phyloP scores from a whole-genome alignment of 768 basidiomycete genomes.

The Mycena crocata region DNA sequence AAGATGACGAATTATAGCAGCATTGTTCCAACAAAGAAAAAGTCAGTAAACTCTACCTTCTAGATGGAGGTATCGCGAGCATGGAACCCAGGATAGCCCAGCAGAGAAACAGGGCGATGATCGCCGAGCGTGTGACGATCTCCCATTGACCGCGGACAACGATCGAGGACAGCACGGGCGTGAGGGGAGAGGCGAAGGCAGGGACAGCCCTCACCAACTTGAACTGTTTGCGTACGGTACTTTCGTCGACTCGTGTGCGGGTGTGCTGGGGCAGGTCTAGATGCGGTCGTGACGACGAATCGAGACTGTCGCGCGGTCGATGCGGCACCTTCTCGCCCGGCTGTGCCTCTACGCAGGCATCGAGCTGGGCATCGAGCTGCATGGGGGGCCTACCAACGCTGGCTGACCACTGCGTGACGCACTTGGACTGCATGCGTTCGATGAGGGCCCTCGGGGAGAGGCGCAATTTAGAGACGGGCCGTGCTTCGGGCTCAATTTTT shows the following conservation, averaged over 20 bases:
- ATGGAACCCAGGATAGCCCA: slow-evolving; percentile 55
- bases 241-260: slow-evolving; percentile 30
- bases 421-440: slow-evolving; percentile 56
- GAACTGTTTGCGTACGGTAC: slow-evolving; percentile 53
- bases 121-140: slow-evolving; percentile 73
- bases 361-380: neutral
- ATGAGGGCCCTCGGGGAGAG: slow-evolving; percentile 47
- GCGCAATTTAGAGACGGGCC: slow-evolving; percentile 34
- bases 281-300: slow-evolving; percentile 16
- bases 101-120: slow-evolving; percentile 58
- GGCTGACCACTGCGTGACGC: slow-evolving; percentile 39
- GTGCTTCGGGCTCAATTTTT: slow-evolving; percentile 36
- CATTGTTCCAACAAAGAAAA: neutral
- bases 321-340: slow-evolving; percentile 23
- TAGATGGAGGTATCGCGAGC: slow-evolving; percentile 53
- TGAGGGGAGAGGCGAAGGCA: slow-evolving; percentile 77
- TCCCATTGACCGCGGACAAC: slow-evolving; percentile 89
- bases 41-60: neutral
- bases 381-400: neutral
- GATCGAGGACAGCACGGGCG: slow-evolving; percentile 74
- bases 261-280: slow-evolving; percentile 22
- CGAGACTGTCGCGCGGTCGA: slow-evolving; percentile 26
- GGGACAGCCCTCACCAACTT: slow-evolving; percentile 68
- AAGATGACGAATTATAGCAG: neutral
- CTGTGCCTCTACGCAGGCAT: neutral